Conservation (phyloP, 1,284 basidiomycete genomes). For the Rhodotorula sp. region DNA sequence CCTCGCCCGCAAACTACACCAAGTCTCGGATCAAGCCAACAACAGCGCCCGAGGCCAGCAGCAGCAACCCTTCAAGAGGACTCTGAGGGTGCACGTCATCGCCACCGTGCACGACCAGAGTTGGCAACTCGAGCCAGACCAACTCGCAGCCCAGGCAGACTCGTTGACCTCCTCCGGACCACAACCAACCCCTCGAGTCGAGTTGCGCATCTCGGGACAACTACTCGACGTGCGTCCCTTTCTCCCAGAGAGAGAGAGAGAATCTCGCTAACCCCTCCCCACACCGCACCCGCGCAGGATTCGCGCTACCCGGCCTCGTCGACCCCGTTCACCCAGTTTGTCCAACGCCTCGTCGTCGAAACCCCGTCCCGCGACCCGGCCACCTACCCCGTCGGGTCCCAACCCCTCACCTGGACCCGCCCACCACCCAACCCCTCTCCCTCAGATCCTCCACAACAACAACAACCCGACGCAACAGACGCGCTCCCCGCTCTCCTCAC, state of each 20-base stretch:
- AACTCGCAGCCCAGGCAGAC: neutral
- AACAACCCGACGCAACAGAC: no score
- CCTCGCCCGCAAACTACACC: slow-evolving; percentile 81
- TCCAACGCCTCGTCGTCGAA: slow-evolving; percentile 22
- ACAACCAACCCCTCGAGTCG: slow-evolving; percentile 31
- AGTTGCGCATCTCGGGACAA: slow-evolving; percentile 39
- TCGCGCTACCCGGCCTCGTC: neutral
- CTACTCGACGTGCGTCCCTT: slow-evolving; percentile 29
- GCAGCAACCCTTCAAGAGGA: slow-evolving; percentile 76
- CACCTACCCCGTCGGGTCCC: neutral
- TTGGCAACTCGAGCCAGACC: slow-evolving; percentile 22
- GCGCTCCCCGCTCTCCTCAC: slow-evolving; percentile 5
- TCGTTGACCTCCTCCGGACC: neutral
- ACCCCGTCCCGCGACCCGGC: slow-evolving; percentile 4
- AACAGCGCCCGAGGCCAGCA: slow-evolving; percentile 9
- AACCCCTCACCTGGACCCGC: slow-evolving; percentile 20
- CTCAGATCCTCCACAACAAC: neutral
- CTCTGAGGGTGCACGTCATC: slow-evolving; percentile 80
- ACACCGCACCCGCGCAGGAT: slow-evolving; percentile 6
- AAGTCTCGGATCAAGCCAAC: slow-evolving; percentile 75
- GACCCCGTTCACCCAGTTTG: slow-evolving; percentile 9
- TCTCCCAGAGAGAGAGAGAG: no score
- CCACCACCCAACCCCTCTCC: neutral
- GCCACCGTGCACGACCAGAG: slow-evolving; percentile 81
- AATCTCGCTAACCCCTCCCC: no score